phyloP scores from a whole-genome alignment of 1,139 yeast genomes.

The Kluyveromyces marxianus region DNA sequence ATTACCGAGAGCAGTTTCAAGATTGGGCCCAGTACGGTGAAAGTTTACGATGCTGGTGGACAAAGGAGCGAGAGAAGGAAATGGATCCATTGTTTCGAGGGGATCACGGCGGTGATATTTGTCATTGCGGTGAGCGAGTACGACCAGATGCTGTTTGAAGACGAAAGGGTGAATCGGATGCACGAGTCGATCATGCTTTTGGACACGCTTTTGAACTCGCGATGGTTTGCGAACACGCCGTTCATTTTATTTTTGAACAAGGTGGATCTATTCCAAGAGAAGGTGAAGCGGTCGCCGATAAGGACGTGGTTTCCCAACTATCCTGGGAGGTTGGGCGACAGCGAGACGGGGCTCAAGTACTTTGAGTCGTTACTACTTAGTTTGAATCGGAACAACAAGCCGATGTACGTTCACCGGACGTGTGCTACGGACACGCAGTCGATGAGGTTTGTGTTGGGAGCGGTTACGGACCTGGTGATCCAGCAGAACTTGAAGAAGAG shows the following conservation, averaged over 20 bases:
- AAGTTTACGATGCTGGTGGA: constrained; percentile 94
- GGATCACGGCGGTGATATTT: constrained; percentile 80
- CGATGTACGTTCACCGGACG: constrained; percentile 83
- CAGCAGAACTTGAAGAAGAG: constrained; percentile 76
- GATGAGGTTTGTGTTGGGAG: constrained; percentile 84
- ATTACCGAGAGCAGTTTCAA: constrained; percentile 80
- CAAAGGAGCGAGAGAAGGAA: constrained; percentile 89
- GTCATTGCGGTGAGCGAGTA: constrained; percentile 92
- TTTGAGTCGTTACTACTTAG: constrained; percentile 59
- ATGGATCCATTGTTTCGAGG: constrained; percentile 95
- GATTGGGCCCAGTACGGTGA: constrained; percentile 59
- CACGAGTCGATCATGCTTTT: constrained; percentile 82
- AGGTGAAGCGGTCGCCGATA: constrained; percentile 58
- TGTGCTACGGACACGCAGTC: constrained; percentile 91
- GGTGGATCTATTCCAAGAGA: constrained; percentile 70
- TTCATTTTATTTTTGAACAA: constrained; percentile 85
- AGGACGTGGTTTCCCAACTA: constrained; percentile 67
- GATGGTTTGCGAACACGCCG: constrained; percentile 81
- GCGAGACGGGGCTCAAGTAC: constrained; percentile 57
- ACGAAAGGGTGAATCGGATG: constrained; percentile 82
- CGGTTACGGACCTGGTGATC: constrained; percentile 86
- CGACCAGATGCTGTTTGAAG: constrained; percentile 88
- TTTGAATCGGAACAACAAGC: constrained; percentile 59
- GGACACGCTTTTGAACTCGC: constrained; percentile 76
- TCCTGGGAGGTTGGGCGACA: constrained; percentile 52